Evolutionary conservation across 2,329 filamentous ascomycete species (phyloP).

Genomic region (Diaporthe citrichinensis): DNA sequence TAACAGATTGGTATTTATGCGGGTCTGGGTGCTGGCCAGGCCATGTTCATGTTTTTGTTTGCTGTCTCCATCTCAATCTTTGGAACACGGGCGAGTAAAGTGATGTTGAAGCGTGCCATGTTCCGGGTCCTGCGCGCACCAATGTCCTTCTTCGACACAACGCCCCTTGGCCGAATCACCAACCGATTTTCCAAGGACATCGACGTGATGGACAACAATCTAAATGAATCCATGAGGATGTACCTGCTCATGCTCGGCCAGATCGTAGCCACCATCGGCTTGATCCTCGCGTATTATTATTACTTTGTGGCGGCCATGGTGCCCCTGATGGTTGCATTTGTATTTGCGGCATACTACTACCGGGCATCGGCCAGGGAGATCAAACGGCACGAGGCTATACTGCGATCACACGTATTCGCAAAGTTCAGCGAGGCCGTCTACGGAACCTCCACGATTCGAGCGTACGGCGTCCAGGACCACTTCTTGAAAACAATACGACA

Average conservation of each 20-base stretch:
- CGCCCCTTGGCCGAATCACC: slow-evolving; percentile 92
- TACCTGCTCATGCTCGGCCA: slow-evolving; percentile 88
- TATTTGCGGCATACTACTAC: slow-evolving; percentile 89
- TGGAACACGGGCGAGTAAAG: slow-evolving; percentile 85
- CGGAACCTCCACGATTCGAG: slow-evolving; percentile 87
- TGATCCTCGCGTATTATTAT: slow-evolving; percentile 94
- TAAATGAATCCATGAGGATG: slow-evolving; percentile 92
- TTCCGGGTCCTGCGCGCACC: slow-evolving; percentile 78
- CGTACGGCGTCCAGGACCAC: slow-evolving; percentile 86
- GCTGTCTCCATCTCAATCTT: slow-evolving; percentile 82
- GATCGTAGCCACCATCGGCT: slow-evolving; percentile 85
- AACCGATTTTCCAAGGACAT: slow-evolving; percentile 97
- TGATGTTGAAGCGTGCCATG: slow-evolving; percentile 86
- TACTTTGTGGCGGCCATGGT: slow-evolving; percentile 80
- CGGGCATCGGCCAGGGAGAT: slow-evolving; percentile 91
- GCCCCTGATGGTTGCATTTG: slow-evolving; percentile 80
- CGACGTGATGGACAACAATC: slow-evolving; percentile 94
- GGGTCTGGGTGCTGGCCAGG: slow-evolving; percentile 79
- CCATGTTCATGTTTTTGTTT: slow-evolving; percentile 83
- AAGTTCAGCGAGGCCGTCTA: slow-evolving; percentile 91
- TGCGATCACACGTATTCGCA: slow-evolving; percentile 89
- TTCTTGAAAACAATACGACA: slow-evolving; percentile 79
- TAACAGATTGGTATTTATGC: slow-evolving; percentile 78
- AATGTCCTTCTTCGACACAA: slow-evolving; percentile 98
- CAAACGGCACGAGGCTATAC: slow-evolving; percentile 91